A percentile compares a stretch with the other conserved stretches of the same genome.
phyloP scores from a whole-genome alignment of 2,329 filamentous ascomycete species.

The Beauveria sp. region DNA sequence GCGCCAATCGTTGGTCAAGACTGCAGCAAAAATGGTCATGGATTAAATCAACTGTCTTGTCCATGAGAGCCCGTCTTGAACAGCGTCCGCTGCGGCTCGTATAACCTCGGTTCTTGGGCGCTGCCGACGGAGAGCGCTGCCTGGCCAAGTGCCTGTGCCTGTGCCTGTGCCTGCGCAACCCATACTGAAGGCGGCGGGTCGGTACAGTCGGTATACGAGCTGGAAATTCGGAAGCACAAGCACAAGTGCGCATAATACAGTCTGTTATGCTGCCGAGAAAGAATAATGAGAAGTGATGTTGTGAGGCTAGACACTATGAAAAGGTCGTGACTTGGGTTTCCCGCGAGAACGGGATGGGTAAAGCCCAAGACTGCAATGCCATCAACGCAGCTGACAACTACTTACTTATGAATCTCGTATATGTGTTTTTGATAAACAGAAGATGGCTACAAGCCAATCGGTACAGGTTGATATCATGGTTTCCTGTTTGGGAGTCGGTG shows the following conservation, averaged over 20 bases:
- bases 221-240: neutral
- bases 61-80: neutral
- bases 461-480: neutral
- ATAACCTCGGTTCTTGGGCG: neutral
- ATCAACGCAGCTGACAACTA: neutral
- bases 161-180: neutral
- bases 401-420: neutral
- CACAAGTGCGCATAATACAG: neutral
- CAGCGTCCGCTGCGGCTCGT: neutral
- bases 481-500: neutral
- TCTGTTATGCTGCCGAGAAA: neutral
- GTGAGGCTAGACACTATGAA: neutral
- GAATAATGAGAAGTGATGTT: neutral
- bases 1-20: neutral
- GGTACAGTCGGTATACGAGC: neutral
- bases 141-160: neutral
- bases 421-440: neutral
- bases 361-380: neutral
- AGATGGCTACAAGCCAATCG: neutral
- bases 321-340: neutral
- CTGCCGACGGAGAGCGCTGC: neutral
- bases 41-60: neutral
- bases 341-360: neutral
- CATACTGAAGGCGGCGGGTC: neutral
- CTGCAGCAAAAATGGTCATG: neutral